These are phyloP conservation scores for Aspergillus avenaceus DNA, from an alignment of 495 filamentous ascomycete species.

Conservation along the genomic window DNA sequence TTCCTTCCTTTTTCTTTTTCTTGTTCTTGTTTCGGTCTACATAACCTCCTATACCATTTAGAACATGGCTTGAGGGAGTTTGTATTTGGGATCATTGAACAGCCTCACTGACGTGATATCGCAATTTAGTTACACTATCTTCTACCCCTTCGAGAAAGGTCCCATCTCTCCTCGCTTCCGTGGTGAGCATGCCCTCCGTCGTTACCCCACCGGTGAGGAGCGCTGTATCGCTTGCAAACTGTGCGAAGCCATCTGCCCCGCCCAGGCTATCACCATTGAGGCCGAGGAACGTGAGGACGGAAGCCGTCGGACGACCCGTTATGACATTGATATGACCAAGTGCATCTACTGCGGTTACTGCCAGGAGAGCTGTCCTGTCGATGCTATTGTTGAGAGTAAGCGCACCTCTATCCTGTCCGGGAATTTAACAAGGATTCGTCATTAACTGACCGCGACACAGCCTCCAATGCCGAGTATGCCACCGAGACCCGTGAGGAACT, in stretches of 20 bases:
- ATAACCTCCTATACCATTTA: too few relatives aligned
- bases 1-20: too few relatives aligned
- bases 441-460: slow-evolving; percentile 29
- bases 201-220: slow-evolving; percentile 96
- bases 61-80: neutral
- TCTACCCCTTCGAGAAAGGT: slow-evolving; percentile 98
- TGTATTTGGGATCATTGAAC: neutral
- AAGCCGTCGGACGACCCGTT: slow-evolving; percentile 88
- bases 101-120: slow-evolving; percentile 8
- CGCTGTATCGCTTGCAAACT: slow-evolving; percentile 99
- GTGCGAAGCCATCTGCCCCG: slow-evolving; percentile 97
- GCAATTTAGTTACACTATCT: slow-evolving; percentile 80
- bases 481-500: slow-evolving; percentile 97
- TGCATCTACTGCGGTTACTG: slow-evolving; percentile 99
- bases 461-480: slow-evolving; percentile 95
- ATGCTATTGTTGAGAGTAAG: slow-evolving; percentile 90
- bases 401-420: slow-evolving; percentile 8
- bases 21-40: too few relatives aligned
- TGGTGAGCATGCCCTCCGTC: slow-evolving; percentile 90
- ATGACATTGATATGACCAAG: slow-evolving; percentile 99
- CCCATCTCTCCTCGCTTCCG: slow-evolving; percentile 97
- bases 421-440: neutral
- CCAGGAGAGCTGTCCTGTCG: slow-evolving; percentile 97
- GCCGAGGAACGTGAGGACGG: slow-evolving; percentile 97
- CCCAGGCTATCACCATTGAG: slow-evolving; percentile 96